Evolutionary conservation across 192 early-diverging fungal genomes (phyloP).

Genomic region (Chytriomyces confervae): DNA sequence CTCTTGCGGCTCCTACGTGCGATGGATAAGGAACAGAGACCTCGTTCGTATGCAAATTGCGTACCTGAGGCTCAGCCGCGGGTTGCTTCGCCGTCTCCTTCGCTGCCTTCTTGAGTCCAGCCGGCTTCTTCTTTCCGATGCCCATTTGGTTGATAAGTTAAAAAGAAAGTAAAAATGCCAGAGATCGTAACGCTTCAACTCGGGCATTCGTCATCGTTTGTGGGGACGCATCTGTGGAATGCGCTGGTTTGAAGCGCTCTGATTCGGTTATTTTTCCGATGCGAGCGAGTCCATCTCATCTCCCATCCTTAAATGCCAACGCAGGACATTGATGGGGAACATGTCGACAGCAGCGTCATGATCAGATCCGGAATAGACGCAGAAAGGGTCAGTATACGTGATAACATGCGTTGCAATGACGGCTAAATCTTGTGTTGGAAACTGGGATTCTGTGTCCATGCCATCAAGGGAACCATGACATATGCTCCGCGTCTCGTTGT

Average conservation of each 20-base stretch:
- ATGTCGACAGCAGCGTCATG: conserved; percentile 65
- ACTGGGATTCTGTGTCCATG: conserved; percentile 57
- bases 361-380: conserved; percentile 57
- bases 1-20: too few relatives aligned
- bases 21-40: too few relatives aligned
- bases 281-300: neutral
- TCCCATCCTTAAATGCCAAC: conserved; percentile 24
- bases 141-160: conserved; percentile 2
- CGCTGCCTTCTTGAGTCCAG: conserved; percentile 31
- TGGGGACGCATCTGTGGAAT: conserved; percentile 95
- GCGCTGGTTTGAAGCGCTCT: conserved; percentile 60
- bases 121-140: conserved; percentile 20
- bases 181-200: conserved; percentile 94
- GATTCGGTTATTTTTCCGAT: neutral
- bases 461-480: conserved; percentile 29
- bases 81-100: neutral
- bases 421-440: neutral
- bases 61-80: neutral
- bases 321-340: conserved; percentile 56
- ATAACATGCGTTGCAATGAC: neutral
- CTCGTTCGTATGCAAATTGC: too few relatives aligned
- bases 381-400: conserved; percentile 14
- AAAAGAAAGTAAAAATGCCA: conserved; percentile 20
- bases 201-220: conserved; percentile 84
- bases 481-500: conserved; percentile 80